Evolutionary conservation across 176 grass and related monocot species (phyloP).

Genomic region (Saccharum officinarum): DNA sequence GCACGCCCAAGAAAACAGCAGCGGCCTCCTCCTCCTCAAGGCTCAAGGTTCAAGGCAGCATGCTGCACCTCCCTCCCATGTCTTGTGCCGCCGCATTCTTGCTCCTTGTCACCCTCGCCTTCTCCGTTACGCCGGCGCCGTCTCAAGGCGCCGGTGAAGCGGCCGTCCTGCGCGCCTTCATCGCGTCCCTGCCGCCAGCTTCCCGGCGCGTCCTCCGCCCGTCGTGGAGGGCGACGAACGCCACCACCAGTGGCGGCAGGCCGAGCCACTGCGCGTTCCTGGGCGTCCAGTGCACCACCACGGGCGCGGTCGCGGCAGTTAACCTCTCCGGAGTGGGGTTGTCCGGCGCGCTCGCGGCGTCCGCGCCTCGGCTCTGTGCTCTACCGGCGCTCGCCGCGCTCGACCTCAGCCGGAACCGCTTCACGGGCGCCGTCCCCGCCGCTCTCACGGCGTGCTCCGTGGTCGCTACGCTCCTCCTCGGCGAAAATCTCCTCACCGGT

Average conservation of each 20-base stretch:
- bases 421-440: conserved; percentile 50
- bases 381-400: conserved; percentile 42
- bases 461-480: conserved; percentile 41
- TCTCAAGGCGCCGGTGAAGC: not conserved
- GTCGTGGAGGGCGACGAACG: conserved; percentile 25
- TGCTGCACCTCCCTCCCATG: not conserved
- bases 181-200: conserved; percentile 24
- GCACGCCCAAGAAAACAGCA: not conserved
- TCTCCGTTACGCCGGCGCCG: not conserved
- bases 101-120: conserved; percentile 5
- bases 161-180: conserved; percentile 47
- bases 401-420: conserved; percentile 54
- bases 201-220: conserved; percentile 48
- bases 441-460: conserved; percentile 46
- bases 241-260: not conserved
- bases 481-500: conserved; percentile 51
- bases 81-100: not conserved
- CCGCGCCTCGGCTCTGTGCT: conserved; percentile 37
- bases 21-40: not conserved
- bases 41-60: not conserved
- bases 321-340: conserved; percentile 54
- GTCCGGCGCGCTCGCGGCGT: conserved; percentile 26
- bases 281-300: conserved; percentile 52
- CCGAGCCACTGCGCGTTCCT: conserved; percentile 37
- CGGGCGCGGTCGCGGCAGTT: conserved; percentile 29